Evolutionary conservation across 768 basidiomycete species (phyloP).

Genomic region (Lenzites betulinus): DNA sequence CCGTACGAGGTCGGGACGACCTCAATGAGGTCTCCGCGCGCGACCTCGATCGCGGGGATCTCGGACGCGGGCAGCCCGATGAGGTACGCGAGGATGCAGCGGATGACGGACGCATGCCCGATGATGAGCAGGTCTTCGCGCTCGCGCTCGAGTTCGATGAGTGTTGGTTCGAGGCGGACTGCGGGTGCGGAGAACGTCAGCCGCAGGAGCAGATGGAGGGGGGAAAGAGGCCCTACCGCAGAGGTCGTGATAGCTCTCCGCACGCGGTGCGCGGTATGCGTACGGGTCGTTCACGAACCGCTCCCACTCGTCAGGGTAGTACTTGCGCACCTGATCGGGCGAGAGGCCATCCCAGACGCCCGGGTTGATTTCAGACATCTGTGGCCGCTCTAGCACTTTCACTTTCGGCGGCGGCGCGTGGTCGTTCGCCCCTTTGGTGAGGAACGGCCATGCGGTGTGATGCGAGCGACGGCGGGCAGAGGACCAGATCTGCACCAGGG

Average conservation of each 20-base stretch:
- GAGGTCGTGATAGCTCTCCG: slow-evolving; percentile 97
- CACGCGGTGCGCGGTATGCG: slow-evolving; percentile 85
- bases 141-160: slow-evolving; percentile 93
- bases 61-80: slow-evolving; percentile 94
- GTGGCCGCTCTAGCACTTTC: slow-evolving; percentile 91
- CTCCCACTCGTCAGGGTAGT: slow-evolving; percentile 94
- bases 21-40: slow-evolving; percentile 93
- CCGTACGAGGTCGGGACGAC: slow-evolving; percentile 88
- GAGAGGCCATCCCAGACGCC: slow-evolving; percentile 97
- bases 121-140: slow-evolving; percentile 95
- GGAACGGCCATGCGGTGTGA: slow-evolving; percentile 96
- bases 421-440: slow-evolving; percentile 34
- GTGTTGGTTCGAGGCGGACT: slow-evolving; percentile 92
- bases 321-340: slow-evolving; percentile 84
- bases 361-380: slow-evolving; percentile 98
- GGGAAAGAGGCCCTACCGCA: slow-evolving; percentile 51
- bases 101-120: slow-evolving; percentile 95
- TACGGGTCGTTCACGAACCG: slow-evolving; percentile 93
- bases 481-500: slow-evolving; percentile 82
- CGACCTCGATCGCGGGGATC: slow-evolving; percentile 96
- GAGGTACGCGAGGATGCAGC: slow-evolving; percentile 91
- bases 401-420: slow-evolving; percentile 45
- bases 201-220: background rate
- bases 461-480: slow-evolving; percentile 91
- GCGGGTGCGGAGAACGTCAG: slow-evolving; percentile 6